Evolutionary conservation across 2,329 filamentous ascomycete genomes (phyloP).

Genomic region (Thelonectria rubi): DNA sequence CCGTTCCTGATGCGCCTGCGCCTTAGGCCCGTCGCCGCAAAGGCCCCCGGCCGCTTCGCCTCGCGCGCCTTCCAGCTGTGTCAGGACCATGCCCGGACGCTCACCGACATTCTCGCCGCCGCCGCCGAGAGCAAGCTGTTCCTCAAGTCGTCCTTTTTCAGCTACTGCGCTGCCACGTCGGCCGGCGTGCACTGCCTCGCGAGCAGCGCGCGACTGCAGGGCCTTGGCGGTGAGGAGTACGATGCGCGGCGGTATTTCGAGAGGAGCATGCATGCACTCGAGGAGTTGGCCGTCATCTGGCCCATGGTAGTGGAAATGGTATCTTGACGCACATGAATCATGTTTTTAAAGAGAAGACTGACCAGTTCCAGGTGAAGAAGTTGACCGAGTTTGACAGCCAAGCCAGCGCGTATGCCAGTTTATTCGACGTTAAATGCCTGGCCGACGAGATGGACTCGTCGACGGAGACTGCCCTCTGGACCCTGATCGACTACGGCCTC

Average conservation of each 20-base stretch:
- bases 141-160: constrained; percentile 26
- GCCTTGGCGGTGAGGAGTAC: constrained; percentile 15
- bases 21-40: constrained; percentile 36
- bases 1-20: constrained; percentile 59
- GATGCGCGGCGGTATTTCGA: constrained; percentile 19
- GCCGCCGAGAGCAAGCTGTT: constrained; percentile 8
- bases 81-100: constrained; percentile 19
- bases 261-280: constrained; percentile 7
- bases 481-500: constrained; percentile 24
- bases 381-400: constrained; percentile 9
- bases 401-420: neutral
- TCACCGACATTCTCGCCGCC: constrained; percentile 15
- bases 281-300: constrained; percentile 19
- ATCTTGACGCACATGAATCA: neutral
- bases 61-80: constrained; percentile 7
- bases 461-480: constrained; percentile 23
- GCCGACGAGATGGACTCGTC: constrained; percentile 15
- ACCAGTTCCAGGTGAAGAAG: constrained; percentile 5
- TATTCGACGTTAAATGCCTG: constrained; percentile 20
- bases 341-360: neutral
- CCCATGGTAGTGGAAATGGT: constrained; percentile 27
- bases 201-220: constrained; percentile 14
- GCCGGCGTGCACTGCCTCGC: constrained; percentile 28
- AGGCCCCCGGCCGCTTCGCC: constrained; percentile 20
- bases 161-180: constrained; percentile 22